Evolutionary conservation across 495 filamentous ascomycete species (phyloP).

Genomic region (Neurospora sp.): DNA sequence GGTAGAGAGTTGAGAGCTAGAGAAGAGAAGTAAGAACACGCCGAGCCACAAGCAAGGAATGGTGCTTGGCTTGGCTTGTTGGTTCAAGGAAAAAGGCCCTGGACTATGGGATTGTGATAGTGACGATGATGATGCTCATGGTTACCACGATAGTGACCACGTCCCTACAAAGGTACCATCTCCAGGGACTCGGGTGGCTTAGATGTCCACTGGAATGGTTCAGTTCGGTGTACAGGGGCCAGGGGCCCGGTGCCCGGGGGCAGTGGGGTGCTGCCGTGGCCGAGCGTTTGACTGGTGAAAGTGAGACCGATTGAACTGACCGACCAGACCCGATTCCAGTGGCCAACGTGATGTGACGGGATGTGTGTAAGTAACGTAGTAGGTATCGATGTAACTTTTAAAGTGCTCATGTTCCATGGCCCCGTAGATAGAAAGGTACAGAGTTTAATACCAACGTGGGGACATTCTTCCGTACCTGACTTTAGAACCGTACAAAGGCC

Average conservation of each 20-base stretch:
- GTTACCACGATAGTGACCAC: background rate
- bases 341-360: background rate
- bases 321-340: background rate
- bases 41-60: background rate
- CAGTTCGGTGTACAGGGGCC: background rate
- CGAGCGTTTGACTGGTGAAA: too few relatives aligned
- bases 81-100: too few relatives aligned
- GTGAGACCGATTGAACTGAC: background rate
- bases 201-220: background rate
- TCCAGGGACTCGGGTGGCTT: background rate
- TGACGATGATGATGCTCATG: background rate
- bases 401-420: background rate
- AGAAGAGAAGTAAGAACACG: background rate
- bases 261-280: too few relatives aligned
- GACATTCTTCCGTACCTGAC: background rate
- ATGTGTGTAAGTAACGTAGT: background rate
- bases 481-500: background rate
- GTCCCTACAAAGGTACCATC: background rate
- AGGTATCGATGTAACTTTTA: background rate
- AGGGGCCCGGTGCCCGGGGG: background rate
- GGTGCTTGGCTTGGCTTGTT: background rate
- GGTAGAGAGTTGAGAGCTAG: background rate
- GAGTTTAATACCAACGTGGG: background rate
- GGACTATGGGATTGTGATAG: background rate
- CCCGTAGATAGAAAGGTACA: background rate